Conservation (phyloP, 768 basidiomycete species). For the Crassisporium funariophilum region DNA sequence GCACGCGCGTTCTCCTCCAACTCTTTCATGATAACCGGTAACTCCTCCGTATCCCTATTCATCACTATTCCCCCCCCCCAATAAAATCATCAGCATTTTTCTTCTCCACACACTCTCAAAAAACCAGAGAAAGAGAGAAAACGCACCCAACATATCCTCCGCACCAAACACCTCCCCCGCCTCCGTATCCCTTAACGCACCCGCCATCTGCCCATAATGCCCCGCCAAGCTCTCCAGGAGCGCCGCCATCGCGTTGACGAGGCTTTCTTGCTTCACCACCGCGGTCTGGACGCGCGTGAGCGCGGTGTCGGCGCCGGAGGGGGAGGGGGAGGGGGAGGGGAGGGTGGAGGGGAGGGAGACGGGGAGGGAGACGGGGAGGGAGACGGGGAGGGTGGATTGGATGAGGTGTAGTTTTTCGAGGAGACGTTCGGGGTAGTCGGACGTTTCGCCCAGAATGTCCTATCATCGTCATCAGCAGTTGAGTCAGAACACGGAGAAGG, state of each 20-base stretch:
- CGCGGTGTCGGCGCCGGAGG: slow-evolving; percentile 9
- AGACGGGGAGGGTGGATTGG: slow-evolving; percentile 49
- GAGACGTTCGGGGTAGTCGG: slow-evolving; percentile 69
- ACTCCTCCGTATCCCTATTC: slow-evolving; percentile 78
- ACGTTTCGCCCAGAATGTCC: slow-evolving; percentile 64
- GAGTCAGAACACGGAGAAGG: neutral
- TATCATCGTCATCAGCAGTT: slow-evolving; percentile 25
- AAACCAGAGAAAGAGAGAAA: neutral
- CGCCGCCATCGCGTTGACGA: slow-evolving; percentile 67
- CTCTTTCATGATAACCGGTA: slow-evolving; percentile 74
- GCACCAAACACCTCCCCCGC: slow-evolving; percentile 67
- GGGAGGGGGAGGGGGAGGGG: slow-evolving; percentile 23
- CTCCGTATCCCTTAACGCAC: slow-evolving; percentile 66
- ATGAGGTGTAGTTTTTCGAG: slow-evolving; percentile 57
- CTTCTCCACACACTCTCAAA: too few species aligned
- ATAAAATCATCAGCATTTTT: neutral
- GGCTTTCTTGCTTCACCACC: slow-evolving; percentile 56
- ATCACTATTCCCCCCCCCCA: slow-evolving; percentile 70
- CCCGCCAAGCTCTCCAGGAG: slow-evolving; percentile 70
- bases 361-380: too few species aligned
- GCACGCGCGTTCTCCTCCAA: slow-evolving; percentile 58
- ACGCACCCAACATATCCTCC: slow-evolving; percentile 67
- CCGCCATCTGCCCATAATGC: slow-evolving; percentile 80
- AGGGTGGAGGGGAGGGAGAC: too few species aligned
- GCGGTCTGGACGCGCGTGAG: slow-evolving; percentile 47